These are phyloP conservation scores for Heliocybe sulcata DNA, from an alignment of 1,284 basidiomycete species.

Conservation along the genomic window DNA sequence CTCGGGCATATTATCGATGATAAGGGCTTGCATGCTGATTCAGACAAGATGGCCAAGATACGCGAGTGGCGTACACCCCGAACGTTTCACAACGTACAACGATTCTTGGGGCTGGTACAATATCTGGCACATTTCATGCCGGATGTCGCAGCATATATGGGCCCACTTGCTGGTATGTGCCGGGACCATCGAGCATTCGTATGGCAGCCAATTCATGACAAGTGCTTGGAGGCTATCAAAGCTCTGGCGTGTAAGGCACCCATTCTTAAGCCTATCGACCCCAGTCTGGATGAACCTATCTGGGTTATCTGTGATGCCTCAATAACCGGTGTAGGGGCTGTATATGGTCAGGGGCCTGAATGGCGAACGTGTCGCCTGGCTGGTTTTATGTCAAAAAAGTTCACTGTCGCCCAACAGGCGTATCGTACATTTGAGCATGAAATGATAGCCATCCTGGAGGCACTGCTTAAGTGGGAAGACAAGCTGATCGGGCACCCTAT, in stretches of 20 bases:
- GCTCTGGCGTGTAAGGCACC: not conserved
- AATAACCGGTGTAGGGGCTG: conserved; percentile 9
- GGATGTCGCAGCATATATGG: conserved; percentile 1
- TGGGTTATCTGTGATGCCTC: conserved; percentile 13
- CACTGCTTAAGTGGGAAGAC: conserved; percentile 4
- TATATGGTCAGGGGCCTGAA: conserved; percentile 8
- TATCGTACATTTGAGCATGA: conserved; percentile 4
- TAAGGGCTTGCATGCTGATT: conserved; percentile 18
- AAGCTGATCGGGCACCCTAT: not conserved
- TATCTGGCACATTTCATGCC: conserved; percentile 16
- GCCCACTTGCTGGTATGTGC: conserved; percentile 4
- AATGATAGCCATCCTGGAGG: conserved; percentile 1
- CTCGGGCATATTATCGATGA: conserved; percentile 23
- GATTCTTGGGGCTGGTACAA: conserved; percentile 14
- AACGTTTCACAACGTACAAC: conserved; percentile 10
- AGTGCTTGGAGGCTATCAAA: conserved; percentile 10
- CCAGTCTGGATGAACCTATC: conserved; percentile 4
- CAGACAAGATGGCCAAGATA: conserved; percentile 16
- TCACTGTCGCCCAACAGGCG: conserved; percentile 1
- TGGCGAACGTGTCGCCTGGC: conserved; percentile 5
- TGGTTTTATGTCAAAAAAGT: conserved; percentile 10
- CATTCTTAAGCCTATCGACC: conserved; percentile 9
- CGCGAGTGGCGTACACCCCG: conserved; percentile 1
- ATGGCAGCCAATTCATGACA: conserved; percentile 7
- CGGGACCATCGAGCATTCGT: conserved; percentile 2